Conservation (phyloP, 345 rosid species). For the Angophora floribunda region DNA sequence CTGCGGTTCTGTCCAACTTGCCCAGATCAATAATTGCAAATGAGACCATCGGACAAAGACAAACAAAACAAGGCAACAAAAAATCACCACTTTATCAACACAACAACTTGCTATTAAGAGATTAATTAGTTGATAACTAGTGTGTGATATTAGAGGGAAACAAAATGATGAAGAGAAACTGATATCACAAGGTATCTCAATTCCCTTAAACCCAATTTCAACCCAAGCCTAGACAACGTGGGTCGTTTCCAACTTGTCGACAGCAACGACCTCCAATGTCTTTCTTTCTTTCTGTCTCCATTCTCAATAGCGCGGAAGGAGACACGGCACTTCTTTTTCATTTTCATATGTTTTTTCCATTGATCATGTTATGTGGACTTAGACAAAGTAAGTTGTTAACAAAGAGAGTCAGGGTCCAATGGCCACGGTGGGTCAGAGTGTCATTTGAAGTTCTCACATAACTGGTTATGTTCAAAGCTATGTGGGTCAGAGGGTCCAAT, state of each 20-base stretch:
- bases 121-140: background rate
- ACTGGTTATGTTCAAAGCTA: too few species aligned
- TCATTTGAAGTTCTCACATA: background rate
- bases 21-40: background rate
- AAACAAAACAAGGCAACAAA: background rate
- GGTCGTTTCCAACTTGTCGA: too few species aligned
- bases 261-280: background rate
- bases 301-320: background rate
- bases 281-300: background rate
- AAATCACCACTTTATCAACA: background rate
- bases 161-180: too few species aligned
- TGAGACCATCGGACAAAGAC: background rate
- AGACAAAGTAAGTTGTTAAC: background rate
- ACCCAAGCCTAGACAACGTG: too few species aligned
- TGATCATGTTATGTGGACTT: background rate
- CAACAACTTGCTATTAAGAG: background rate
- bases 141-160: background rate
- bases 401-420: too few species aligned
- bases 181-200: background rate
- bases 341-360: too few species aligned
- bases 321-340: background rate
- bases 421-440: background rate
- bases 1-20: background rate
- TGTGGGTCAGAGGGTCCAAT: too few species aligned
- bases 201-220: too few species aligned